These are phyloP conservation scores for Aspergillus pseudoviridinutans DNA, from an alignment of 2,329 filamentous ascomycete species.

Conservation along the genomic window DNA sequence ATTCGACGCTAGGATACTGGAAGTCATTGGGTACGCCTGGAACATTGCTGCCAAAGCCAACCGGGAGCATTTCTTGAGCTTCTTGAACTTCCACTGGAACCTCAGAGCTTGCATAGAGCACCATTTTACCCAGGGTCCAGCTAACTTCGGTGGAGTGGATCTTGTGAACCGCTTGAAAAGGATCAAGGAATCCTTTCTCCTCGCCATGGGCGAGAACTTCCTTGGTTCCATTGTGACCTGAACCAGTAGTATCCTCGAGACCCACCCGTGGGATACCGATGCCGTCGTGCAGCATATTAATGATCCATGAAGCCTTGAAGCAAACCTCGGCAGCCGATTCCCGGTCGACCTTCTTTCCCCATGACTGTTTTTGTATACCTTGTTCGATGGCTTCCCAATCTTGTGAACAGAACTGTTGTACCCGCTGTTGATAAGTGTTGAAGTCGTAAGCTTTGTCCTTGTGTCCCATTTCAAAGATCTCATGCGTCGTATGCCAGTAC, in stretches of 20 bases:
- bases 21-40: constrained; percentile 69
- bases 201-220: constrained; percentile 65
- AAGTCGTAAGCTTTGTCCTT: constrained; percentile 83
- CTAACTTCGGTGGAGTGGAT: constrained; percentile 88
- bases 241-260: constrained; percentile 59
- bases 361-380: constrained; percentile 62
- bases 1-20: constrained; percentile 60
- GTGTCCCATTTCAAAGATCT: constrained; percentile 76
- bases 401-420: constrained; percentile 77
- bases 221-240: constrained; percentile 67
- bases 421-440: constrained; percentile 78
- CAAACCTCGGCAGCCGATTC: constrained; percentile 81
- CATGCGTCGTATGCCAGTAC: constrained; percentile 98
- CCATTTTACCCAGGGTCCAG: constrained; percentile 96
- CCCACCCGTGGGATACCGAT: constrained; percentile 88
- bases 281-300: constrained; percentile 92
- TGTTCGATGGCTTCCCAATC: constrained; percentile 74
- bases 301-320: constrained; percentile 97
- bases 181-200: constrained; percentile 70
- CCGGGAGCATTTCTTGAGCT: constrained; percentile 61
- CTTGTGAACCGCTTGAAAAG: constrained; percentile 91
- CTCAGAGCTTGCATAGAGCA: constrained; percentile 89
- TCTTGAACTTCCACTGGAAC: constrained; percentile 61
- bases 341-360: constrained; percentile 68
- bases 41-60: constrained; percentile 90